These are phyloP conservation scores for Anisodus tanguticus DNA, from an alignment of 257 asterid genomes.

Conservation along the genomic window DNA sequence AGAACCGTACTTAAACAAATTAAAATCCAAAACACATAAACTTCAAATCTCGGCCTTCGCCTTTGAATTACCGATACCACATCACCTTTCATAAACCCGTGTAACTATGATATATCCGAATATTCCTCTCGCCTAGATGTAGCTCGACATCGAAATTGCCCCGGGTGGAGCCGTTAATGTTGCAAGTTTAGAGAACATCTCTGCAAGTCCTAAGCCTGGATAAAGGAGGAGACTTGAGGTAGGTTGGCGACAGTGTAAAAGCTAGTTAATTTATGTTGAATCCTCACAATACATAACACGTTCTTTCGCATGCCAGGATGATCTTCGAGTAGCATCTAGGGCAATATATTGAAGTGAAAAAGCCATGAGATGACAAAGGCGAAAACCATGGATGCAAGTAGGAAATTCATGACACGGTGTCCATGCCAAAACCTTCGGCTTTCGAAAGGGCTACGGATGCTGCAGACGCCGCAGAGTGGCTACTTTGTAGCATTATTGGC, in stretches of 20 bases:
- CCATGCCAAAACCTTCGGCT: slow-evolving; percentile 31
- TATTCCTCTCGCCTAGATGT: too few species aligned
- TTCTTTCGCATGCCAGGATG: not conserved
- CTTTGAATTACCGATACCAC: too few species aligned
- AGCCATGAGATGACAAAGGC: slow-evolving; percentile 37
- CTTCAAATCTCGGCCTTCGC: too few species aligned
- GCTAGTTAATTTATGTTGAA: not conserved
- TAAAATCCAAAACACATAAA: too few species aligned
- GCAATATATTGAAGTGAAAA: slow-evolving; percentile 31
- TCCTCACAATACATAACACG: not conserved
- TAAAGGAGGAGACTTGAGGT: too few species aligned
- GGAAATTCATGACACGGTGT: slow-evolving; percentile 26
- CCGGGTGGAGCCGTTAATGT: too few species aligned
- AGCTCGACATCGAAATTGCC: too few species aligned
- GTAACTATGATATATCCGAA: too few species aligned
- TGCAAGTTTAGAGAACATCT: too few species aligned
- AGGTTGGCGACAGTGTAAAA: not conserved
- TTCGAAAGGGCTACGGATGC: not conserved
- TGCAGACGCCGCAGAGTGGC: not conserved
- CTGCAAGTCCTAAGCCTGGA: too few species aligned
- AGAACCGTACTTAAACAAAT: too few species aligned
- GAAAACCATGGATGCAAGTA: slow-evolving; percentile 33
- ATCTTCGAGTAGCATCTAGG: slow-evolving; percentile 17
- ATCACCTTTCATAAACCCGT: too few species aligned
- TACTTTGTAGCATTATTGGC: slow-evolving; percentile 17